Percentiles rank a stretch among this genome's conserved stretches.
phyloP scores from a whole-genome alignment of 2,329 filamentous ascomycete species.

The Fusarium sp. region DNA sequence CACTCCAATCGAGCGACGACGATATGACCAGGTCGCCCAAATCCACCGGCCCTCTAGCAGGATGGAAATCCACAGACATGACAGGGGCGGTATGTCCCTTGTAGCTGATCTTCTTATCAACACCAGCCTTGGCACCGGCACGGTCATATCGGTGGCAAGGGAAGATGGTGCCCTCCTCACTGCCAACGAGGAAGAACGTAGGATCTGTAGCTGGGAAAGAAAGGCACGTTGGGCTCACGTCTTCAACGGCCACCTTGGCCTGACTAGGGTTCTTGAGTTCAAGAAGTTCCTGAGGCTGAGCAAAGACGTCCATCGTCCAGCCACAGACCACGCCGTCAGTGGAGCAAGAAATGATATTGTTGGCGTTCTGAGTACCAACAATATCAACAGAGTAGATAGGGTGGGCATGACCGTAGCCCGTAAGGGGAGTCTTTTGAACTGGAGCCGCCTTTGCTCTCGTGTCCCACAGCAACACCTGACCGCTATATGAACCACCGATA shows the following conservation, averaged over 20 bases:
- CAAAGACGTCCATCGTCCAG: constrained; percentile 98
- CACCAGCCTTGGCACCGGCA: constrained; percentile 94
- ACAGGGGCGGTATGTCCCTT: constrained; percentile 91
- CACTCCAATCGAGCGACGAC: constrained; percentile 95
- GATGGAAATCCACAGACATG: constrained; percentile 96
- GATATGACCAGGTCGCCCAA: constrained; percentile 92
- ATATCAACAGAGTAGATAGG: constrained; percentile 96
- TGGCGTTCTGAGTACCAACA: constrained; percentile 97
- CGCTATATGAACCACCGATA: constrained; percentile 94
- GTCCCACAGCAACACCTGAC: constrained; percentile 97
- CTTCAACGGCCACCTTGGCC: constrained; percentile 80
- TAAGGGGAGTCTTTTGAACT: constrained; percentile 95
- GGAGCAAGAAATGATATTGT: constrained; percentile 97
- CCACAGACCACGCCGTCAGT: constrained; percentile 97
- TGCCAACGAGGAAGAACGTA: constrained; percentile 96
- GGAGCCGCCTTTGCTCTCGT: constrained; percentile 88
- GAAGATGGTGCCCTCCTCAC: constrained; percentile 95
- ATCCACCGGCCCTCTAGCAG: constrained; percentile 89
- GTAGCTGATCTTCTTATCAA: constrained; percentile 89
- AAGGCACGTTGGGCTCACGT: constrained; percentile 93
- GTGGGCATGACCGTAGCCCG: constrained; percentile 93
- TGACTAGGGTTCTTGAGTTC: constrained; percentile 87
- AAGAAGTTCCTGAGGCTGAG: constrained; percentile 93
- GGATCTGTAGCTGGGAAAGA: constrained; percentile 95
- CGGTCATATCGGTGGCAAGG: constrained; percentile 97